Evolutionary conservation across 2,329 filamentous ascomycete species (phyloP).

Genomic region (Aspergillus tubingensis): DNA sequence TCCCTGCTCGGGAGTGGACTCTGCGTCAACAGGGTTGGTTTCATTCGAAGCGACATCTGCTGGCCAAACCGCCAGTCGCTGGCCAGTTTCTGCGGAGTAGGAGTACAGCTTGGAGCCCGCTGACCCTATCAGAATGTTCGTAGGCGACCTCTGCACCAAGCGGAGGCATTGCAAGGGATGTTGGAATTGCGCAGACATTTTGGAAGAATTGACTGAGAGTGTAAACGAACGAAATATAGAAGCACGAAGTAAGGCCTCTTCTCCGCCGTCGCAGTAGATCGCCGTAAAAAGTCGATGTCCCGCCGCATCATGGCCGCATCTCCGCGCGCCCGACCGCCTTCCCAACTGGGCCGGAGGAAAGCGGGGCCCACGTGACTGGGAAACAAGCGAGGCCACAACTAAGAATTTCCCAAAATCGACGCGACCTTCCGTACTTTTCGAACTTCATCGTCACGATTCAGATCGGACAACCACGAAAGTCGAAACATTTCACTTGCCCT

Average conservation of each 20-base stretch:
- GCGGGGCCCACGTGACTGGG: conserved; percentile 35
- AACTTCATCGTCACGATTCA: conserved; percentile 29
- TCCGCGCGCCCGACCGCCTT: conserved; percentile 2
- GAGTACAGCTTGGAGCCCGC: conserved; percentile 71
- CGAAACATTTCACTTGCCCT: conserved; percentile 69
- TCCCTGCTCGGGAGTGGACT: conserved; percentile 32
- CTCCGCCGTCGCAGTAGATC: not conserved
- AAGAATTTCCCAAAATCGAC: conserved; percentile 30
- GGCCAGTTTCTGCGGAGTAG: conserved; percentile 61
- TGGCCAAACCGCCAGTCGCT: conserved; percentile 64
- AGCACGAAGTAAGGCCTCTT: not conserved
- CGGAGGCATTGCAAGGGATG: conserved; percentile 67
- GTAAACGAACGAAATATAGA: not conserved
- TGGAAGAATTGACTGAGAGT: conserved; percentile 7
- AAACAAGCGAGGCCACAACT: conserved; percentile 44
- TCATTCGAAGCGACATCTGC: conserved; percentile 31
- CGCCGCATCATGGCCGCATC: not conserved
- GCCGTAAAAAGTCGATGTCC: not conserved
- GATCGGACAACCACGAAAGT: conserved; percentile 29
- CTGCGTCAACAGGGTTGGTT: conserved; percentile 24
- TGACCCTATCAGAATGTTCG: conserved; percentile 67
- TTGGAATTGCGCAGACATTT: conserved; percentile 38
- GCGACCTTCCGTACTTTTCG: conserved; percentile 14
- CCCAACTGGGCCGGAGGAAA: not conserved
- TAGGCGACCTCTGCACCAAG: conserved; percentile 32